Conservation (phyloP, 768 basidiomycete species). For the Hericium rajendrae region DNA sequence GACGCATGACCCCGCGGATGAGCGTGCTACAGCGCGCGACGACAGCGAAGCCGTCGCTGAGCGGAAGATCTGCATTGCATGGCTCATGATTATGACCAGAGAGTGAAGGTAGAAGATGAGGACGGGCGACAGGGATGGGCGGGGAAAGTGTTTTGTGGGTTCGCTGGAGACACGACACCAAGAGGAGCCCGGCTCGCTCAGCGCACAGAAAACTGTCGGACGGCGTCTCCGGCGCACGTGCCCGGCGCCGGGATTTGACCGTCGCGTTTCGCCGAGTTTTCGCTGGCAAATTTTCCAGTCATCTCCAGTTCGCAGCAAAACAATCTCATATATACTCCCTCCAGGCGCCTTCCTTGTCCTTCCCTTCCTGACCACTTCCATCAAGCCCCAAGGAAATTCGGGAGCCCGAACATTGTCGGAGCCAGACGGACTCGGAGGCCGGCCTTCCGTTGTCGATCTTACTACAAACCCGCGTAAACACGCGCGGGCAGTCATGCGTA, state of each 20-base stretch:
- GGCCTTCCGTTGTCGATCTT: neutral
- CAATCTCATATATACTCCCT: slow-evolving; percentile 6
- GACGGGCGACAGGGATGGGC: slow-evolving; percentile 4
- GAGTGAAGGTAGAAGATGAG: slow-evolving; percentile 7
- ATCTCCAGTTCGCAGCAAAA: too few relatives aligned
- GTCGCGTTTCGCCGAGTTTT: neutral
- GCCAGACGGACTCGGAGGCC: neutral
- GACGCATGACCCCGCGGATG: slow-evolving; percentile 19
- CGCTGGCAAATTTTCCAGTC: neutral
- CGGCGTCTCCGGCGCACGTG: neutral
- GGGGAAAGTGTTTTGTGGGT: slow-evolving; percentile 2
- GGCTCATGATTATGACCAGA: slow-evolving; percentile 34
- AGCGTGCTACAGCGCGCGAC: slow-evolving; percentile 34
- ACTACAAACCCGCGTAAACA: slow-evolving; percentile 1
- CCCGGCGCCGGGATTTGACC: neutral
- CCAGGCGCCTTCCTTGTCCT: slow-evolving; percentile 20
- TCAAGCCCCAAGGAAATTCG: neutral
- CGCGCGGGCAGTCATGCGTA: neutral
- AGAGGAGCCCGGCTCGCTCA: neutral
- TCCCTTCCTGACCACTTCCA: neutral
- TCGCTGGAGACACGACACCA: slow-evolving; percentile 5
- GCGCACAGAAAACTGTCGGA: neutral
- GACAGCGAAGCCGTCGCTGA: slow-evolving; percentile 52
- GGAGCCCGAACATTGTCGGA: neutral
- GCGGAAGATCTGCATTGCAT: slow-evolving; percentile 44